Percentiles rank a stretch among this genome's conserved stretches.
phyloP scores from a whole-genome alignment of 75 land plant species.

The Ceratopteris richardii region DNA sequence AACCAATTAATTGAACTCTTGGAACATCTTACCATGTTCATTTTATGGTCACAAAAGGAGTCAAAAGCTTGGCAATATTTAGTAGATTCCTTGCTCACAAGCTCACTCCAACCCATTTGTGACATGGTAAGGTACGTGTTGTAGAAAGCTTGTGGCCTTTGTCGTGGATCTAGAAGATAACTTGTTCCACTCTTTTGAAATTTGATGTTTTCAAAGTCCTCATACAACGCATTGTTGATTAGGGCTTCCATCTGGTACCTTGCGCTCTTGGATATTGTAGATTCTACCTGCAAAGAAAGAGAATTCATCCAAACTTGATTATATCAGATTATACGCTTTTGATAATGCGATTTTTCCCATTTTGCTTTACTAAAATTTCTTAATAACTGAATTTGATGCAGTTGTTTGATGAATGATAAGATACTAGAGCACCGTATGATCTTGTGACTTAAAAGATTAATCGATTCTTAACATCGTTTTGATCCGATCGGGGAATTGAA shows the following conservation, averaged over 20 bases:
- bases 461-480: no score
- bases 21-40: constrained; percentile 58
- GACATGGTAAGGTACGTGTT: constrained; percentile 45
- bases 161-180: constrained; percentile 48
- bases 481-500: no score
- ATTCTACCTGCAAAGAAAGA: constrained; percentile 10
- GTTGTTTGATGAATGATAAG: no score
- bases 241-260: constrained; percentile 74
- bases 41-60: constrained; percentile 67
- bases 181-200: constrained; percentile 63
- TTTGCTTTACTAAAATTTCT: no score
- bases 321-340: no score
- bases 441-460: no score
- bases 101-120: constrained; percentile 76
- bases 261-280: constrained; percentile 33
- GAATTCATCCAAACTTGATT: no score
- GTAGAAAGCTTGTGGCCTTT: constrained; percentile 45
- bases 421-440: no score
- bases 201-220: constrained; percentile 77
- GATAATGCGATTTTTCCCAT: no score
- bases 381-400: no score
- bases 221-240: constrained; percentile 59
- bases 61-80: constrained; percentile 71
- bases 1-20: no score
- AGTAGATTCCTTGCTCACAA: constrained; percentile 58